Evolutionary conservation across 441 rosid species (phyloP), one percentile per base, ranked within the genome.

Genomic region (Omphalea diandra): DNA sequence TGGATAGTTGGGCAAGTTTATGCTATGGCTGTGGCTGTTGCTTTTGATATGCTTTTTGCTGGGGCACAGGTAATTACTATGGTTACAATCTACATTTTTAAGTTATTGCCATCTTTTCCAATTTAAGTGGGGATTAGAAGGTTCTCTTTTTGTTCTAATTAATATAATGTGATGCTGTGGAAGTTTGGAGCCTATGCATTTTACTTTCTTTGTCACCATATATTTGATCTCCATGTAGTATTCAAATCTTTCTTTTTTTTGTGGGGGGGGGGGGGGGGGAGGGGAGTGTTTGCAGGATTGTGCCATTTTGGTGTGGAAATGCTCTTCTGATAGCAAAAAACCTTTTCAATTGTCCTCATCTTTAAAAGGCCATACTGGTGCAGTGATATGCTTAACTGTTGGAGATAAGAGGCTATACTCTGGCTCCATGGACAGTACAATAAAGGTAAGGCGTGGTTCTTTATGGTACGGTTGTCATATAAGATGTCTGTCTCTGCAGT

Each of bases 1-100:
- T 74, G 95, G 90, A 71, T 95, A 69, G 90, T 84, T 43, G 98
- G 98, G 63, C 92, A 86, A 83, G 93, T 91, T 49, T 85, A 85
- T 76, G 76, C 94, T 50, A 74, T 94, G 77, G 91, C 78, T 55
- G 90, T 93, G 76, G 91, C 78, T 47, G 92, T 85, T 73, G 95
- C 84, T 32, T 50, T 75, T 47, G 90, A 84, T 71, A 76, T 89
- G 61, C 92, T 94, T 49, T 87, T 90, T 11, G 97, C 97, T 70
- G 97, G 98, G 32, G 80, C 86, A 20, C 93, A 93, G 87, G 97
- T 91, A 76, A 81, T 66, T 55, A 26, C 1, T 60, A 32, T 52
- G 20, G 20, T 44, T 35, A 15, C 24, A n/a, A 8, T 50, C 40
- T 64, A 53, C 38, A 50, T 32, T 68, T 32, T 20, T 10, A n/a